phyloP scores from a whole-genome alignment of 495 filamentous ascomycete species.

The Aspergillus sparsus region DNA sequence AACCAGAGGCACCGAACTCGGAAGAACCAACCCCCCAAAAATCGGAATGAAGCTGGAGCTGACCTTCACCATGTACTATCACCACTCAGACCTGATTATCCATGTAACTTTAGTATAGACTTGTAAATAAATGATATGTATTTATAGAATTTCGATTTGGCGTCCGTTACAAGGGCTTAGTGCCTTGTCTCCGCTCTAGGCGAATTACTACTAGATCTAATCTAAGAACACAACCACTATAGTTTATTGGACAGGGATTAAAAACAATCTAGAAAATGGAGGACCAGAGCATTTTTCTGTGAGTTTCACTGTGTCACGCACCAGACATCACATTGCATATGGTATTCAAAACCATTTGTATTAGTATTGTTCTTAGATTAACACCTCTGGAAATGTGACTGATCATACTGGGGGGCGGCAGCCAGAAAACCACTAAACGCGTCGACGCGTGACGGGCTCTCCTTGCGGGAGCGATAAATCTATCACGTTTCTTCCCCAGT shows the following conservation, averaged over 20 bases:
- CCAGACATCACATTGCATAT: neutral
- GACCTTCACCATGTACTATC: neutral
- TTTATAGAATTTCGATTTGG: neutral
- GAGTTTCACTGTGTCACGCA: too few relatives aligned
- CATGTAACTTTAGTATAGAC: constrained; percentile 17
- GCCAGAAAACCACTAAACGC: constrained; percentile 40
- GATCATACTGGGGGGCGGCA: constrained; percentile 13
- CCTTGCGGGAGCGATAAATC: constrained; percentile 15
- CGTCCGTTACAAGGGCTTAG: too few relatives aligned
- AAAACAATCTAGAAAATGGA: too few relatives aligned
- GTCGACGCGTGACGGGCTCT: constrained; percentile 40
- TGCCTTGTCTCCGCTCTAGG: too few relatives aligned
- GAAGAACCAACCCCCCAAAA: constrained; percentile 15
- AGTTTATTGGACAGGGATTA: too few relatives aligned
- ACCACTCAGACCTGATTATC: neutral
- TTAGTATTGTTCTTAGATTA: neutral
- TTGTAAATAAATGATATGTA: constrained; percentile 19
- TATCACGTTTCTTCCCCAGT: constrained; percentile 17
- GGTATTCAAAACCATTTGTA: neutral
- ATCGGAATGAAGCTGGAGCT: constrained; percentile 4
- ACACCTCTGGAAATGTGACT: neutral
- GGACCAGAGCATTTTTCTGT: too few relatives aligned
- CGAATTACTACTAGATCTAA: too few relatives aligned
- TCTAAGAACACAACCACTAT: too few relatives aligned
- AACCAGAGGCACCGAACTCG: constrained; percentile 18